Conservation (phyloP, 2,329 filamentous ascomycete genomes). For the Metarhizium guizhouense region DNA sequence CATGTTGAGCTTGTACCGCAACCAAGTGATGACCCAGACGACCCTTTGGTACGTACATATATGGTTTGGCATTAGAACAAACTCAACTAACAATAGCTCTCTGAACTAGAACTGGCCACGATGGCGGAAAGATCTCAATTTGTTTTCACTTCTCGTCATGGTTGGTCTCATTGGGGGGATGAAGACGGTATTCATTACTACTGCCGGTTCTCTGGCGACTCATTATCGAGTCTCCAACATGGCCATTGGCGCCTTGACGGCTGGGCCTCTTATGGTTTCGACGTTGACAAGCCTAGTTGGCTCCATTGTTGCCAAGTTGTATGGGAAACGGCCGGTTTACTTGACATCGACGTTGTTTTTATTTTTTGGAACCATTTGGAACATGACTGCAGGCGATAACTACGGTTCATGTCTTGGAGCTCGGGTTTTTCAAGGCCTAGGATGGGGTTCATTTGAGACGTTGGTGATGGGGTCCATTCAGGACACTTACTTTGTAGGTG, state of each 20-base stretch:
- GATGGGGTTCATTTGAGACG: constrained; percentile 51
- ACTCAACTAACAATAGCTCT: neutral
- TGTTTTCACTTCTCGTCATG: constrained; percentile 36
- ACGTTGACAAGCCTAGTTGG: constrained; percentile 34
- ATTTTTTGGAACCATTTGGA: constrained; percentile 43
- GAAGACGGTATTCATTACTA: constrained; percentile 44
- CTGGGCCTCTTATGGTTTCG: constrained; percentile 42
- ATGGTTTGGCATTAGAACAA: neutral
- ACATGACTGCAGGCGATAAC: constrained; percentile 30
- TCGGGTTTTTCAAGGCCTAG: constrained; percentile 45
- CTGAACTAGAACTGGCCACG: constrained; percentile 42
- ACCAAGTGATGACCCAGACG: constrained; percentile 43
- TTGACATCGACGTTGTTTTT: constrained; percentile 35
- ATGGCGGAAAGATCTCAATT: constrained; percentile 43
- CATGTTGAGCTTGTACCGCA: constrained; percentile 42
- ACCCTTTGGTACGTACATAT: constrained; percentile 39
- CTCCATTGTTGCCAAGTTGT: constrained; percentile 33
- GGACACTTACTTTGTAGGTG: constrained; percentile 47
- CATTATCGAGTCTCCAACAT: constrained; percentile 37
- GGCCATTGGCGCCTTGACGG: constrained; percentile 40
- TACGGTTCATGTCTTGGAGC: constrained; percentile 41
- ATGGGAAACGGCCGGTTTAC: constrained; percentile 46
- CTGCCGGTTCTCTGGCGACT: constrained; percentile 34
- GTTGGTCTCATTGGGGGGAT: constrained; percentile 38
- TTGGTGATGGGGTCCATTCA: constrained; percentile 43